Conservation (phyloP, 257 asterid species). For the Linderniella brevidens region DNA sequence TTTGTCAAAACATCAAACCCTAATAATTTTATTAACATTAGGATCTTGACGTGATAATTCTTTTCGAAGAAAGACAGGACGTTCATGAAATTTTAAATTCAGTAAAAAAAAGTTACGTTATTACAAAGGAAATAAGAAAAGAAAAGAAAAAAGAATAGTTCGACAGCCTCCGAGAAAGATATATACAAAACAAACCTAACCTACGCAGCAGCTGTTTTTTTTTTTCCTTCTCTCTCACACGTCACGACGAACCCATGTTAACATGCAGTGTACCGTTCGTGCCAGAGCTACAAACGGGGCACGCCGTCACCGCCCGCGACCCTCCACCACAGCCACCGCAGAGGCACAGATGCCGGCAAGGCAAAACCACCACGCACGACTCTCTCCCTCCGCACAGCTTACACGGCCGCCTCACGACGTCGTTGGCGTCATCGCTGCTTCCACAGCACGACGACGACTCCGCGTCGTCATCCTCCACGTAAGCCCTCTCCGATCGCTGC, state of each 20-base stretch:
- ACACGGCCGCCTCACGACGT: conserved; percentile 19
- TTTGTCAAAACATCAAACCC: too few species aligned
- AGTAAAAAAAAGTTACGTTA: too few species aligned
- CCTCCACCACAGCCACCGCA: conserved; percentile 67
- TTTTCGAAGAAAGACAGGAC: too few species aligned
- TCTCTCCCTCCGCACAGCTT: conserved; percentile 22
- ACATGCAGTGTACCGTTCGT: conserved; percentile 69
- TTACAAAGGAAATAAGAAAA: too few species aligned
- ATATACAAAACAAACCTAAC: too few species aligned
- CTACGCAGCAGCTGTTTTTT: too few species aligned
- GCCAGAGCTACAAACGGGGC: conserved; percentile 56
- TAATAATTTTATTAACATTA: too few species aligned
- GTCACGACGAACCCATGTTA: conserved; percentile 30
- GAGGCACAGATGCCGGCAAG: conserved; percentile 76
- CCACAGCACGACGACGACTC: conserved; percentile 69
- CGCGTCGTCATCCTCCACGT: conserved; percentile 23
- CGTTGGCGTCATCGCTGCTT: conserved; percentile 18
- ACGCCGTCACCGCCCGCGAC: conserved; percentile 27
- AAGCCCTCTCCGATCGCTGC: conserved; percentile 13
- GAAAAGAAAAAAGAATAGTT: too few species aligned
- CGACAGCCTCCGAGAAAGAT: too few species aligned
- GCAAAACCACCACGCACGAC: conserved; percentile 49
- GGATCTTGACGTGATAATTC: too few species aligned
- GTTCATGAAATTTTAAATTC: too few species aligned
- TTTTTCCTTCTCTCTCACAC: too few species aligned